A percentile compares a stretch with the other conserved stretches of the same genome.
phyloP scores from a whole-genome alignment of 768 basidiomycete genomes.

The Filobasidium wieringae region DNA sequence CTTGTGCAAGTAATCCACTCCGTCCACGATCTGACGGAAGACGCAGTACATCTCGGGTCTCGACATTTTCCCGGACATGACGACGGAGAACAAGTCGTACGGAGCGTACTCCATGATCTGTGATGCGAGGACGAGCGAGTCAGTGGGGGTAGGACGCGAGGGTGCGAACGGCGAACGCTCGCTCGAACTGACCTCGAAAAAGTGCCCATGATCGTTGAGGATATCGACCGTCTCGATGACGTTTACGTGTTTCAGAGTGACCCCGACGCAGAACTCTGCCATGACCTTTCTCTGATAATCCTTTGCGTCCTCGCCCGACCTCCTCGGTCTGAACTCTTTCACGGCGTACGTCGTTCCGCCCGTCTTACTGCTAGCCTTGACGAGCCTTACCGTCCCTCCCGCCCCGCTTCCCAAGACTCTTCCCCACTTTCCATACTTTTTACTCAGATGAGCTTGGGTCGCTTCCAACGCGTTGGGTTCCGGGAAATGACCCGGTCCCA shows the following conservation, averaged over 20 bases:
- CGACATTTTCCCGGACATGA: conserved; percentile 99
- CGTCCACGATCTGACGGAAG: conserved; percentile 95
- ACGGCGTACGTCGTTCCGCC: conserved; percentile 84
- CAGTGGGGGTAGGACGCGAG: conserved; percentile 1
- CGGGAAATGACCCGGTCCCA: conserved; percentile 34
- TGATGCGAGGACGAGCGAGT: not conserved
- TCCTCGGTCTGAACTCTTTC: conserved; percentile 89
- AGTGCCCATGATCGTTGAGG: conserved; percentile 92
- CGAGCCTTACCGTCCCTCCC: conserved; percentile 94
- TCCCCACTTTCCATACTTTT: conserved; percentile 99
- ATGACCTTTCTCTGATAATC: conserved; percentile 99
- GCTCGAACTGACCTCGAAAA: conserved; percentile 69
- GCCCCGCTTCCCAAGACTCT: conserved; percentile 88
- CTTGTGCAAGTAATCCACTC: conserved; percentile 93
- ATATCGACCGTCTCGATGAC: conserved; percentile 98
- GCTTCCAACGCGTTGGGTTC: conserved; percentile 35
- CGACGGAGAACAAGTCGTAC: conserved; percentile 93
- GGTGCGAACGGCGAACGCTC: not conserved
- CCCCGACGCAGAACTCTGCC: conserved; percentile 93
- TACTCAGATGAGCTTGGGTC: conserved; percentile 58
- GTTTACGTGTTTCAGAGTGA: conserved; percentile 71
- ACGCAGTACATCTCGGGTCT: conserved; percentile 98
- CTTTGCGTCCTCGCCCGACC: conserved; percentile 76
- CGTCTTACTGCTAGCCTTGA: conserved; percentile 70
- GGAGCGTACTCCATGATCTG: conserved; percentile 99